Percentiles rank a stretch among this genome's conserved stretches.
phyloP scores from a whole-genome alignment of 129 eudicot species.

The Chrysanthemum seticuspe region DNA sequence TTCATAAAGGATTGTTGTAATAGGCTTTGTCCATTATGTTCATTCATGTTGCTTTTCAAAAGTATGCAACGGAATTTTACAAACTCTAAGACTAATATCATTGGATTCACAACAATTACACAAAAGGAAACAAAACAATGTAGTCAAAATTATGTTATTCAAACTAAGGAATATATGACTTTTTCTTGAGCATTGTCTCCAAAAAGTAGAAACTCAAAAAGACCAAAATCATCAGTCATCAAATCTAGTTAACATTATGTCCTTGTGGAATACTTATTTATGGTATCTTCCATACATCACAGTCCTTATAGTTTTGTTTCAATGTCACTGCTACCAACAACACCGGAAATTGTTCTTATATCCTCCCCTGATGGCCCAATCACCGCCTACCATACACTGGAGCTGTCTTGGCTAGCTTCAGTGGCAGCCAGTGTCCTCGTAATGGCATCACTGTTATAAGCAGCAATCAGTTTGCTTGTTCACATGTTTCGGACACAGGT shows the following conservation, averaged over 20 bases:
- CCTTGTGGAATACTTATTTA: conserved; percentile 11
- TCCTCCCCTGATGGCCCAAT: conserved; percentile 34
- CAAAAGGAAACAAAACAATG: too few species aligned
- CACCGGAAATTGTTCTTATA: conserved; percentile 27
- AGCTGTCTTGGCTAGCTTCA: conserved; percentile 25
- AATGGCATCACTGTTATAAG: conserved; percentile 32
- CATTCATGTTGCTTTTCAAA: too few species aligned
- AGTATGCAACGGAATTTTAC: too few species aligned
- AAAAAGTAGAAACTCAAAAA: not conserved
- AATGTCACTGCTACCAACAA: conserved; percentile 23
- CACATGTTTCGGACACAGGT: conserved; percentile 41
- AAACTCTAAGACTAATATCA: too few species aligned
- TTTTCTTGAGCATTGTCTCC: not conserved
- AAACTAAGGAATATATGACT: too few species aligned
- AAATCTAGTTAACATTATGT: conserved; percentile 16
- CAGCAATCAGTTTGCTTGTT: conserved; percentile 34
- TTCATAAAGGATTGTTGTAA: too few species aligned
- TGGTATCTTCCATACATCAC: not conserved
- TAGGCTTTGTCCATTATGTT: too few species aligned
- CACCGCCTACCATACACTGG: conserved; percentile 36
- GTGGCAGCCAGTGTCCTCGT: conserved; percentile 39
- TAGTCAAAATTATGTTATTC: too few species aligned
- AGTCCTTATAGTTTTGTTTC: not conserved
- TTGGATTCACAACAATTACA: too few species aligned
- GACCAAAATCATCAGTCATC: conserved; percentile 17